Base-by-base conservation (phyloP, 805 yeast genomes). In the Yarrowia sp. region DNA sequence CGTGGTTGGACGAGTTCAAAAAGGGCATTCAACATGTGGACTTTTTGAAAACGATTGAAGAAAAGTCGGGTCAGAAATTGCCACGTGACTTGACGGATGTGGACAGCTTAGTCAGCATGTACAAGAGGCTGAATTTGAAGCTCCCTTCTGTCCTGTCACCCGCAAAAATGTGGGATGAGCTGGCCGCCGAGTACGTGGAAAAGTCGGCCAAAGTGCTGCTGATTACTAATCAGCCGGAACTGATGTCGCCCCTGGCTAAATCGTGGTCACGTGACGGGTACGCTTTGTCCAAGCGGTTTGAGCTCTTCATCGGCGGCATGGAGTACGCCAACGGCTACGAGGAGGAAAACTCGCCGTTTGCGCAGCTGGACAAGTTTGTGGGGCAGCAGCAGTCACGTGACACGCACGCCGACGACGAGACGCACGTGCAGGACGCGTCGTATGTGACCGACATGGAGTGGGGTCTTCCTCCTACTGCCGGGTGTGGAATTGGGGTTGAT, bases 381-480 rank as follows among this genome's bases (percentile, higher is more conserved):
- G 69, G 72, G 19, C 72, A 75, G 16, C 85, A 84, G 55, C 69
- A 72, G 3, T 79, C 84, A 42, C 85, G 85, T 65, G 78, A 77
- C 1, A 79, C 80, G 8, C 84, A 75, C 69, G 78, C 83, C 3
- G 96, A 90, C 73, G 74, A 75, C 1, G 97, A 92, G 70, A 78
- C 87, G 5, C 80, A 89, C 45, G 76, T 89, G 0, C 91, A 96
- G 0, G 99, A 95, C 76, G 79, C 85, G 74, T 82, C 82, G 59
- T 95, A 86, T 75, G 85, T 92, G 0, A 83, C 85, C 52, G 85
- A 88, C 15, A 87, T 95, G 93, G 94, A 91, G 75, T 91, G 89
- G 84, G 98, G 97, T 1, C 84, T 95, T 80, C 98, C 98, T 3
- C 99, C 99, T 0, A 94, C 98, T 3, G 98, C 97, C 1, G 99